Evolutionary conservation across 2,329 filamentous ascomycete genomes (phyloP), one percentile per base, ranked within the genome.

Genomic region (Colletotrichum liaoningense): DNA sequence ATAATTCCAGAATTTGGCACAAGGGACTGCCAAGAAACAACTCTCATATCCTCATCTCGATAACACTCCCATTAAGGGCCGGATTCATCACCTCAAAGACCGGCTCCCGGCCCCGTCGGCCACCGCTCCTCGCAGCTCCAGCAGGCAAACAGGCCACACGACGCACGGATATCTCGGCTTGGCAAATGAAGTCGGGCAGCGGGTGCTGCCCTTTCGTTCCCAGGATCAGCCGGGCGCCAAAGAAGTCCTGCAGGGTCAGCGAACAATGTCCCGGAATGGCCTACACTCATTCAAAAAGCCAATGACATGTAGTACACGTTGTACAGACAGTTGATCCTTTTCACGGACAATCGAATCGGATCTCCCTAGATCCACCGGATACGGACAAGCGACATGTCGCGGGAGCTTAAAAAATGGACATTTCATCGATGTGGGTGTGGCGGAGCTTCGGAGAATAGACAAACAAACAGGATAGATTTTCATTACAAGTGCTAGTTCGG

Each of bases 401-500:
- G 7, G 54, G 33, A 52, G 46, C 11, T 26, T 38, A 26, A 19
- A n/a, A 28, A 64, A 7, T 52, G 42, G 46, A n/a, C 28, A 16
- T 19, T 22, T 6, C 26, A 22, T 63, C 24, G 28, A 26, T 16
- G 8, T 8, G 14, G n/a, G 4, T 22, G 46, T 16, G 49, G 62
- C 14, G 28, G 30, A 55, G 62, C 46, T 16, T n/a, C 7, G 30
- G 46, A 38, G 24, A 14, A 22, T 35, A 16, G 14, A 56, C 26
- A 59, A 55, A 49, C 55, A 46, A 73, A 49, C 38, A 28, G 54
- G 33, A 3, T 63, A 58, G 14, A 63, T 58, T 69, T 28, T 63
- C 38, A 73, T 73, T 71, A 73, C 33, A 62, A 65, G 26, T 56
- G 67, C 66, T 73, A 54, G 35, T 63, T 46, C 35, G 22, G 30